Percentiles rank a stretch among this genome's conserved stretches.
Evolutionary conservation across 345 rosid genomes (phyloP).

Genomic region (Pistacia atlantica): DNA sequence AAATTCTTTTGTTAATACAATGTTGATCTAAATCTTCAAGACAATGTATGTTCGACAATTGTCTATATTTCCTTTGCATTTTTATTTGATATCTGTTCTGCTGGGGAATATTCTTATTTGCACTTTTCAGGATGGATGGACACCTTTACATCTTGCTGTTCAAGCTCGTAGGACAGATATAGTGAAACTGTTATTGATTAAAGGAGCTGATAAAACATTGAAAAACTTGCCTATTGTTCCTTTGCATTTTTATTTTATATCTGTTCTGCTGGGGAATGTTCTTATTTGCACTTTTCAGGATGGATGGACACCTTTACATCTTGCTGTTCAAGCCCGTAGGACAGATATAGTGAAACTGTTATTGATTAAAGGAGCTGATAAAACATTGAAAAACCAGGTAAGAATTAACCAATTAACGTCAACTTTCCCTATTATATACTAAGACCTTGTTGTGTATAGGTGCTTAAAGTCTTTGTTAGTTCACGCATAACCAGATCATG

Average conservation of each 20-base stretch:
- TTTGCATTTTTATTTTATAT: not conserved
- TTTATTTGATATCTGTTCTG: not conserved
- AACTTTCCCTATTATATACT: no score
- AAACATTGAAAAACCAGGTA: constrained; percentile 60
- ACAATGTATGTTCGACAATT: constrained; percentile 53
- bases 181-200: constrained; percentile 73
- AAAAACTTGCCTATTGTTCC: constrained; percentile 38
- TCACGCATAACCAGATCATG: not conserved
- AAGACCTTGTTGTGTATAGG: no score
- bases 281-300: constrained; percentile 50
- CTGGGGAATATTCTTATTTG: constrained; percentile 8
- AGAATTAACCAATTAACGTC: not conserved
- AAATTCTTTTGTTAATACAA: constrained; percentile 73
- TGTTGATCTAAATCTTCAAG: constrained; percentile 80
- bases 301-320: constrained; percentile 97
- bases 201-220: constrained; percentile 69
- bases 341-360: constrained; percentile 79
- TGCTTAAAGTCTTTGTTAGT: constrained; percentile 5
- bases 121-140: constrained; percentile 87
- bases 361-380: constrained; percentile 79
- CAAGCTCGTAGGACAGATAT: constrained; percentile 79
- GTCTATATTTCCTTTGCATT: not conserved
- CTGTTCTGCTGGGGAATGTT: not conserved
- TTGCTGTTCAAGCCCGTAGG: constrained; percentile 85
- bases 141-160: constrained; percentile 93